Conservation (phyloP, 106 monocot species). For the Dendrobium officinale region DNA sequence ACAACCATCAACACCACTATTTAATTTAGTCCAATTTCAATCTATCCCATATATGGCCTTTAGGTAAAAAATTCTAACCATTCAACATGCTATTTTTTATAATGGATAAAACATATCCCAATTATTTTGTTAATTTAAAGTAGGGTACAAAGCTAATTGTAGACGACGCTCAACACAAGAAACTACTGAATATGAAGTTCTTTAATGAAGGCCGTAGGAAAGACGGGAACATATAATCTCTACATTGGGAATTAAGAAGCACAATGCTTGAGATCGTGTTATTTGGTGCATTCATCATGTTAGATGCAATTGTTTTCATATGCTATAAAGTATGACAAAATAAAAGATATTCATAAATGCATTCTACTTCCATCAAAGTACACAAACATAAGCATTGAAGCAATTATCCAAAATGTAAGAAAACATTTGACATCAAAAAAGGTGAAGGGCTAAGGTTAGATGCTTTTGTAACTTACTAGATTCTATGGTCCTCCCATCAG, state of each 20-base stretch:
- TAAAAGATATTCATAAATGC: background rate
- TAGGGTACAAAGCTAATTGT: background rate
- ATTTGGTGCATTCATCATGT: background rate
- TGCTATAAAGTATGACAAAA: background rate
- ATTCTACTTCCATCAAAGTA: background rate
- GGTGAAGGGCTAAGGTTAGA: background rate
- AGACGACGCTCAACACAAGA: background rate
- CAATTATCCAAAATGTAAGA: background rate
- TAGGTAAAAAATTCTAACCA: background rate
- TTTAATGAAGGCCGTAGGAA: too few species aligned
- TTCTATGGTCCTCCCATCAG: slow-evolving; percentile 22
- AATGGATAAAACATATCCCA: background rate
- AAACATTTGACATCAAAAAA: background rate
- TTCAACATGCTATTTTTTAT: background rate
- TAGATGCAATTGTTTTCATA: background rate
- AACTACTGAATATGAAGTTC: background rate
- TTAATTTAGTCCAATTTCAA: too few species aligned
- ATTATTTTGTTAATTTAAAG: background rate
- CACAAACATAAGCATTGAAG: background rate
- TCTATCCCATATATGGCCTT: background rate
- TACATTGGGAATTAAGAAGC: background rate
- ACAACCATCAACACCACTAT: background rate
- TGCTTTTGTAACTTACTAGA: slow-evolving; percentile 24
- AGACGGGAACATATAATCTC: too few species aligned
- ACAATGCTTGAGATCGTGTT: background rate